Conservation (phyloP, 1,284 basidiomycete genomes). For the Kwoniella shivajii region DNA sequence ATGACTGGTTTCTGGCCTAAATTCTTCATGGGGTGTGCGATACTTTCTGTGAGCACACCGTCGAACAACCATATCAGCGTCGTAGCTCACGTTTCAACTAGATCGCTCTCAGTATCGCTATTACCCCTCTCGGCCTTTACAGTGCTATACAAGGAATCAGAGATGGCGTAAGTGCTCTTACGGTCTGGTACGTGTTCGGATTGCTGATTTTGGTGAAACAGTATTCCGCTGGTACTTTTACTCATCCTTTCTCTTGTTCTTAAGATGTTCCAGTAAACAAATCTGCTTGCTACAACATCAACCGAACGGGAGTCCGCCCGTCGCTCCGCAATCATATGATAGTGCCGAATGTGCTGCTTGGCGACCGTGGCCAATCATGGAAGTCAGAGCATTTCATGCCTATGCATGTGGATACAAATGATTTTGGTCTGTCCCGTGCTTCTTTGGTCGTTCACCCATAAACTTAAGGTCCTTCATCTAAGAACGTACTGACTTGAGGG, state of each 20-base stretch:
- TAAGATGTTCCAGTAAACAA: neutral
- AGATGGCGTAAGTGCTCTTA: constrained; percentile 24
- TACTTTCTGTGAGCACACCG: constrained; percentile 21
- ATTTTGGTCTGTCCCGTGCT: no score
- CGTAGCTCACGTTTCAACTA: constrained; percentile 6
- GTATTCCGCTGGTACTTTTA: constrained; percentile 39
- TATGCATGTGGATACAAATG: no score
- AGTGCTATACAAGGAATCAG: constrained; percentile 44
- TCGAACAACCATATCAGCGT: neutral
- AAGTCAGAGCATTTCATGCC: no score
- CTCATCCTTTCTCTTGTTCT: constrained; percentile 45
- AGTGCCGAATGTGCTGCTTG: no score
- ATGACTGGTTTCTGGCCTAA: constrained; percentile 24
- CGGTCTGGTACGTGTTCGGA: neutral
- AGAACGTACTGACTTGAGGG: no score
- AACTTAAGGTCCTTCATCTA: no score
- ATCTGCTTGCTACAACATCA: no score
- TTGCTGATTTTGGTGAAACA: neutral
- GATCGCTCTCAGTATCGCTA: constrained; percentile 38
- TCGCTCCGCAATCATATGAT: no score
- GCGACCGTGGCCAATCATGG: no score
- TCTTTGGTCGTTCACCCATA: no score
- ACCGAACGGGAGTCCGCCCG: no score
- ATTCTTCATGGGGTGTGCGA: constrained; percentile 23
- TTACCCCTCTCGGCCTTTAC: constrained; percentile 49